A percentile compares a stretch with the other conserved stretches of the same genome.
phyloP scores from a whole-genome alignment of 129 eudicot species.

The Oenanthe sinensis region DNA sequence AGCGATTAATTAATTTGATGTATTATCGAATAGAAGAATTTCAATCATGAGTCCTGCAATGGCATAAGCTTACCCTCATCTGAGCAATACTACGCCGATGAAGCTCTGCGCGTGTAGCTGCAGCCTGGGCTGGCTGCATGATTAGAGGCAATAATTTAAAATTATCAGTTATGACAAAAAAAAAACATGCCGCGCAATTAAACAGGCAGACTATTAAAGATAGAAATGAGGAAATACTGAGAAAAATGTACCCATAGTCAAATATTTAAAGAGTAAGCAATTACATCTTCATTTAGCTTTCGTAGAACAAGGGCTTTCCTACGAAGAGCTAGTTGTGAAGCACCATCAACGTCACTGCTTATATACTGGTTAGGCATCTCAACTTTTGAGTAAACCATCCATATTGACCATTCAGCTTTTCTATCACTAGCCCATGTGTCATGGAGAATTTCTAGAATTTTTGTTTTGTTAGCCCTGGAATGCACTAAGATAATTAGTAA shows the following conservation, averaged over 20 bases:
- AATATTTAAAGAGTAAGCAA: slow-evolving; percentile 11
- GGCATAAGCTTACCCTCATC: slow-evolving; percentile 68
- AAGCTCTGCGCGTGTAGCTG: slow-evolving; percentile 93
- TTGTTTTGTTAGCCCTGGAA: slow-evolving; percentile 62
- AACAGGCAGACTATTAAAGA: not conserved
- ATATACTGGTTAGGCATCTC: slow-evolving; percentile 89
- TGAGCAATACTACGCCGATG: slow-evolving; percentile 97
- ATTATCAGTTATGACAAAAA: not conserved
- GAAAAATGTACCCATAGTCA: slow-evolving; percentile 4
- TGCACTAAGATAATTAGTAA: slow-evolving; percentile 8
- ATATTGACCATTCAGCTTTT: slow-evolving; percentile 97
- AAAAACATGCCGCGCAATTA: slow-evolving; percentile 1
- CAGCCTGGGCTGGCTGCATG: slow-evolving; percentile 86
- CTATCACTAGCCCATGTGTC: slow-evolving; percentile 81
- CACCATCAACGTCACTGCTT: slow-evolving; percentile 51
- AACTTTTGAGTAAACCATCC: slow-evolving; percentile 95
- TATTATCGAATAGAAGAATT: not conserved
- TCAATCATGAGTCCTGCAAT: slow-evolving; percentile 6
- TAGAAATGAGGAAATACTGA: not conserved
- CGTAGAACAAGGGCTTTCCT: slow-evolving; percentile 52
- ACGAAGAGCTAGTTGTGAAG: slow-evolving; percentile 39
- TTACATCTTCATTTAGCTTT: slow-evolving; percentile 82
- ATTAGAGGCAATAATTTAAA: slow-evolving; percentile 5
- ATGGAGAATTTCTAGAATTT: slow-evolving; percentile 59
- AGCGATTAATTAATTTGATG: not conserved